Percentiles rank a stretch among this genome's conserved stretches.
Evolutionary conservation across 106 monocot species (phyloP).

Genomic region (Platanthera zijinensis): DNA sequence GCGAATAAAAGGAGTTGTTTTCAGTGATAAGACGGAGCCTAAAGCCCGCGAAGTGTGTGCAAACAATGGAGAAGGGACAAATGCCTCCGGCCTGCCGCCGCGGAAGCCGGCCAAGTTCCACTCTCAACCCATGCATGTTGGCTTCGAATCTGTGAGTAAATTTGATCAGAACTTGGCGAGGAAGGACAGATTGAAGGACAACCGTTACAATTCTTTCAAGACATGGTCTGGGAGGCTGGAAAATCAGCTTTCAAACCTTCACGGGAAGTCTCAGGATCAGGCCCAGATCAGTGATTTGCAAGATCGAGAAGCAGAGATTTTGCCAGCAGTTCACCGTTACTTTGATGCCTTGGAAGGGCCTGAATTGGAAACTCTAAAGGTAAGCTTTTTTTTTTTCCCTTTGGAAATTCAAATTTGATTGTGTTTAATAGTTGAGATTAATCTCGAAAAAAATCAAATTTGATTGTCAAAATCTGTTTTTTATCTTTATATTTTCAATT

Average conservation of each 20-base stretch:
- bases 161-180: constrained; percentile 1
- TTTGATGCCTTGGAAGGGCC: constrained; percentile 67
- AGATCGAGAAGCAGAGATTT: constrained; percentile 14
- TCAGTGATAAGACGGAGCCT: background rate
- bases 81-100: background rate
- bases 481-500: no score
- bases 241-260: constrained; percentile 26
- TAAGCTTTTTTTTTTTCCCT: background rate
- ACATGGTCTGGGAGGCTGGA: constrained; percentile 44
- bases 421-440: no score
- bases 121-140: constrained; percentile 18
- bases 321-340: constrained; percentile 44
- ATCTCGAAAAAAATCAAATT: no score
- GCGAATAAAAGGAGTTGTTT: constrained; percentile 6
- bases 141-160: background rate
- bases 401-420: background rate
- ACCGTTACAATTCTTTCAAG: constrained; percentile 37
- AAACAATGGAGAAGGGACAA: background rate
- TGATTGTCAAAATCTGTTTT: no score
- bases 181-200: constrained; percentile 19
- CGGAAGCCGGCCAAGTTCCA: constrained; percentile 9
- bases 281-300: constrained; percentile 9
- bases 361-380: constrained; percentile 59
- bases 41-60: background rate
- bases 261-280: constrained; percentile 22